Evolutionary conservation across 768 basidiomycete species (phyloP).

Genomic region (Cystofilobasidium ferigula): DNA sequence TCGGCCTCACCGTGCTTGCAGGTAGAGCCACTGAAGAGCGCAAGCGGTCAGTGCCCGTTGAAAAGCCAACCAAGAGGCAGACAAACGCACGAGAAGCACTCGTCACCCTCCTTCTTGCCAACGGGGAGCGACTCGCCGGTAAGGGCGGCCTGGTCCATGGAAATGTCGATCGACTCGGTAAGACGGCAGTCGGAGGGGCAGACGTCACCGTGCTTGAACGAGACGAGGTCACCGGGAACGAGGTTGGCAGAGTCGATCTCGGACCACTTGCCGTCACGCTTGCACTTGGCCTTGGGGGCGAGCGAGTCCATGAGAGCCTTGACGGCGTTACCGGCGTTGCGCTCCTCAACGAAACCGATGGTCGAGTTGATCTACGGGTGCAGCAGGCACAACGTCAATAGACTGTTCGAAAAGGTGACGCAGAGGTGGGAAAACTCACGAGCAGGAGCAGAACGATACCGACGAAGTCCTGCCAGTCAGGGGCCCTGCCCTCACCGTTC

Average conservation of each 20-base stretch:
- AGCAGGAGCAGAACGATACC: constrained; percentile 82
- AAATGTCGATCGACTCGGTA: constrained; percentile 90
- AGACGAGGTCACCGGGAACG: constrained; percentile 89
- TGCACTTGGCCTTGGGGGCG: constrained; percentile 91
- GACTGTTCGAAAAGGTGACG: background rate
- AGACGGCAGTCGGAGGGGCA: constrained; percentile 97
- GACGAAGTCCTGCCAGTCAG: constrained; percentile 95
- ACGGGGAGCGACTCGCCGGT: constrained; percentile 94
- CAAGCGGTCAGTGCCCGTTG: background rate
- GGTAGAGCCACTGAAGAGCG: constrained; percentile 69
- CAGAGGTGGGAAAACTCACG: constrained; percentile 22
- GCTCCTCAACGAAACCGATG: constrained; percentile 97
- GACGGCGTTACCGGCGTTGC: constrained; percentile 94
- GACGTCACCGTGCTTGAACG: constrained; percentile 99
- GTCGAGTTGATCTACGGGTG: constrained; percentile 78
- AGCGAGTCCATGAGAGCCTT: constrained; percentile 99
- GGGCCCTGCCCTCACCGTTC: constrained; percentile 73
- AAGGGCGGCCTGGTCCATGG: constrained; percentile 94
- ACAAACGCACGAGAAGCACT: constrained; percentile 88
- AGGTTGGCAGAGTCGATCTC: constrained; percentile 84
- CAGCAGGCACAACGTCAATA: no score
- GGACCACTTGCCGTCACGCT: constrained; percentile 68
- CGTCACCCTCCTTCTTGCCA: constrained; percentile 83
- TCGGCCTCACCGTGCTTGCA: constrained; percentile 99
- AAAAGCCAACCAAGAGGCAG: background rate